Conservation (phyloP, 129 eudicot genomes). For the Chrysanthemum seticuspe region DNA sequence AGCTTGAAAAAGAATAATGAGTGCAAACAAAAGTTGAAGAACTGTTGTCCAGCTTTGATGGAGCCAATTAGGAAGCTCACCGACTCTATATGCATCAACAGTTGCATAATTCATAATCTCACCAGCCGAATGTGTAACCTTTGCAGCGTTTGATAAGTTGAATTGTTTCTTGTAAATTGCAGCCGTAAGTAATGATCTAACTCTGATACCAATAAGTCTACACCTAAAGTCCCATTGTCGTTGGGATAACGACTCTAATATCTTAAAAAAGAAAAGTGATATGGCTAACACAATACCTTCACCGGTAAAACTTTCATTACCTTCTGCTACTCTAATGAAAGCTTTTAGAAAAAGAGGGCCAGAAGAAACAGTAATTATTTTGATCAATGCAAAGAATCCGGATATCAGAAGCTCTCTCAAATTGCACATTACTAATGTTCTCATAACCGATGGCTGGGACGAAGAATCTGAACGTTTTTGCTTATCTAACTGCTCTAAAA, state of each 20-base stretch:
- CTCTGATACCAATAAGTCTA: slow-evolving; percentile 69
- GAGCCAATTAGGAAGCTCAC: slow-evolving; percentile 89
- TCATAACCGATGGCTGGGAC: slow-evolving; percentile 60
- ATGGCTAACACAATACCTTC: slow-evolving; percentile 70
- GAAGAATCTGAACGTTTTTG: slow-evolving; percentile 57
- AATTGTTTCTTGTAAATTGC: slow-evolving; percentile 84
- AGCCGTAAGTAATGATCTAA: slow-evolving; percentile 74
- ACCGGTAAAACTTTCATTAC: slow-evolving; percentile 53
- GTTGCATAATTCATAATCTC: slow-evolving; percentile 89
- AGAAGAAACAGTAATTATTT: slow-evolving; percentile 65
- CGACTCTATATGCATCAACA: slow-evolving; percentile 85
- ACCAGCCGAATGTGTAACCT: slow-evolving; percentile 73
- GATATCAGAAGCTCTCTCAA: slow-evolving; percentile 66
- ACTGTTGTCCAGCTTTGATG: slow-evolving; percentile 93
- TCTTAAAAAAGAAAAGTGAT: slow-evolving; percentile 62
- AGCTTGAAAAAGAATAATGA: slow-evolving; percentile 61
- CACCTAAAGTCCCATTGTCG: slow-evolving; percentile 91
- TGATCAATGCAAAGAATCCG: slow-evolving; percentile 81
- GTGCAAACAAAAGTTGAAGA: slow-evolving; percentile 76
- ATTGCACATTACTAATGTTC: slow-evolving; percentile 69
- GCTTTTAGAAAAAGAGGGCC: slow-evolving; percentile 92
- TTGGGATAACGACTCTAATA: slow-evolving; percentile 73
- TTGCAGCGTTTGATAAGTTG: slow-evolving; percentile 73
- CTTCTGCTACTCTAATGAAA: slow-evolving; percentile 90
- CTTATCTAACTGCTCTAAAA: slow-evolving; percentile 43